These are phyloP conservation scores for Aspergillus vadensis DNA, from an alignment of 2,329 filamentous ascomycete species.

Conservation along the genomic window DNA sequence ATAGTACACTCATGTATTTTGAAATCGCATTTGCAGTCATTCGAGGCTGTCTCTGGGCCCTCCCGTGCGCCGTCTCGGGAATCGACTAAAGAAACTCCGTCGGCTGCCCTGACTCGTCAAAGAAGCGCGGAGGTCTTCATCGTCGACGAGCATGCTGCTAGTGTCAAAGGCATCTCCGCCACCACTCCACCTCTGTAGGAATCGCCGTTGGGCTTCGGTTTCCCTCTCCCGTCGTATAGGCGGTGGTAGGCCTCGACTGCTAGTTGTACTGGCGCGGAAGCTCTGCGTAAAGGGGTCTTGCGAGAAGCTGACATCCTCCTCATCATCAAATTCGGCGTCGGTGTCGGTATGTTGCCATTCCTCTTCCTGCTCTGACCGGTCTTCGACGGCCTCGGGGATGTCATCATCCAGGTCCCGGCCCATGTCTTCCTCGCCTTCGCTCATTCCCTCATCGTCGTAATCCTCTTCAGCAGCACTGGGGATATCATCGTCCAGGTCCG, in stretches of 20 bases:
- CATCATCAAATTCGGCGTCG: conserved; percentile 61
- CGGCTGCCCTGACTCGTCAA: conserved; percentile 36
- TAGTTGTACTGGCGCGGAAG: conserved; percentile 38
- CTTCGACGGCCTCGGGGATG: conserved; percentile 61
- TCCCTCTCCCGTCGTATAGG: conserved; percentile 31
- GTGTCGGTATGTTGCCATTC: conserved; percentile 79
- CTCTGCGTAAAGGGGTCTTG: conserved; percentile 30
- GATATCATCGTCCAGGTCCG: conserved; percentile 62
- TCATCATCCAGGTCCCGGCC: conserved; percentile 71
- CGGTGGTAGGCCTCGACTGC: conserved; percentile 34
- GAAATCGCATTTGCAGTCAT: conserved; percentile 13
- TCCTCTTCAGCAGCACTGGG: conserved; percentile 53
- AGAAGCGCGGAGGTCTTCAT: conserved; percentile 38
- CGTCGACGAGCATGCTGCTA: conserved; percentile 38
- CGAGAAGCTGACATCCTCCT: conserved; percentile 37
- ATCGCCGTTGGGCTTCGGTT: conserved; percentile 44
- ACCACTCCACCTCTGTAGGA: conserved; percentile 44
- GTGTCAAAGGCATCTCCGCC: conserved; percentile 40
- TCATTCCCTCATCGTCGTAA: conserved; percentile 50
- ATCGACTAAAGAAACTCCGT: conserved; percentile 38
- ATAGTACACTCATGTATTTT: not conserved
- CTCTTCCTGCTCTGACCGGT: conserved; percentile 50
- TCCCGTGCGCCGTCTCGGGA: conserved; percentile 43
- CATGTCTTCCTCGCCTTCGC: conserved; percentile 55
- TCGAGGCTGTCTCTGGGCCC: conserved; percentile 57